phyloP scores from a whole-genome alignment of 306 rosid species.

The Cicer yamashitae region DNA sequence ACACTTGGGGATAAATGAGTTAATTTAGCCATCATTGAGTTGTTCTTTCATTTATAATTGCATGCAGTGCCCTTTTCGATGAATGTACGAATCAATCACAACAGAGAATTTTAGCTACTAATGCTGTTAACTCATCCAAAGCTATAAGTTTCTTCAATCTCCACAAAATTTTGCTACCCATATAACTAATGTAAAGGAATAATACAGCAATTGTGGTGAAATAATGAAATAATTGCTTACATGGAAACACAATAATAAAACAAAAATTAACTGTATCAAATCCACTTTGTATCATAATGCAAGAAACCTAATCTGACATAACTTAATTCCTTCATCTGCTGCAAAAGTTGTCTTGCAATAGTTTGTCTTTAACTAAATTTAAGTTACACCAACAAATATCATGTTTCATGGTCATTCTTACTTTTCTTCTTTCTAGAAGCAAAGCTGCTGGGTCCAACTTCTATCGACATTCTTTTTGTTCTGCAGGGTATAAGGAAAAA shows the following conservation, averaged over 20 bases:
- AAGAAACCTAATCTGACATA: conserved; percentile 21
- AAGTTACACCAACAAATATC: conserved; percentile 22
- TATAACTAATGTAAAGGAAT: neutral
- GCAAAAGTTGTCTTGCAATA: conserved; percentile 25
- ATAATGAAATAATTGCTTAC: neutral
- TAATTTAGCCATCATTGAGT: neutral
- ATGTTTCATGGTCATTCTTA: conserved; percentile 54
- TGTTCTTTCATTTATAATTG: neutral
- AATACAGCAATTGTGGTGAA: neutral
- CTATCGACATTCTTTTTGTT: conserved; percentile 82
- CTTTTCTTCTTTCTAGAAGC: conserved; percentile 93
- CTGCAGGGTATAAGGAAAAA: conserved; percentile 51
- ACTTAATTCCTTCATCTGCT: conserved; percentile 8
- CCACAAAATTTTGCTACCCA: neutral
- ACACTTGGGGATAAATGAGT: no score
- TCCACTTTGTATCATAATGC: conserved; percentile 22
- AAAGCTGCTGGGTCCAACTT: conserved; percentile 89
- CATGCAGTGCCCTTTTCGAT: neutral
- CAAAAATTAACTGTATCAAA: conserved; percentile 7
- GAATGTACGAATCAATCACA: conserved; percentile 12
- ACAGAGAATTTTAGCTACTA: neutral
- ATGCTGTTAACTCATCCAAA: neutral
- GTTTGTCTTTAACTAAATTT: conserved; percentile 28
- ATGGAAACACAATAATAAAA: conserved; percentile 28
- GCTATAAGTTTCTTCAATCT: neutral